Base-by-base conservation (phyloP, 805 yeast species). In the Myxozyma udenii region DNA sequence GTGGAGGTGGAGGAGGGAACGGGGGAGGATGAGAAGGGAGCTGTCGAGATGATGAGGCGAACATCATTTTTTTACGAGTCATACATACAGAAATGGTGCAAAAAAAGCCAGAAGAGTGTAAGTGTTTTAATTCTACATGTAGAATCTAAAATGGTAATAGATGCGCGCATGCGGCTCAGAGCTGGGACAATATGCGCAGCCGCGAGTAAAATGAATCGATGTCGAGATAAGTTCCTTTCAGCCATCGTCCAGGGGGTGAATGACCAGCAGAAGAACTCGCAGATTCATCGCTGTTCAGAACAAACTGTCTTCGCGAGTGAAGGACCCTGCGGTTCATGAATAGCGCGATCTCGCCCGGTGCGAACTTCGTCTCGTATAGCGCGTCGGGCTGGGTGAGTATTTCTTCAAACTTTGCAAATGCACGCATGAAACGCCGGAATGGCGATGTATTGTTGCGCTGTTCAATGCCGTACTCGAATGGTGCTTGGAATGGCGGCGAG, bases 401-500 rank as follows among this genome's bases (percentile, higher is more conserved):
- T 1, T 73, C 72, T 61, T 85, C 93, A 65, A 85, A 85, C n/a
- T 72, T 67, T 19, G 76, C 55, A 64, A 83, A 84, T 46, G 80
- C 81, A 7, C 46, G 28, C 11, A 74, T 68, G 58, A 82, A 78
- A 7, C 74, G 43, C 19, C 51, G 61, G 38, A 70, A 68, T 46
- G 73, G 74, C 22, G 52, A 26, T 21, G 44, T 22, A 32, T 42
- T 23, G 33, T 73, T 75, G 14, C 67, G 71, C 5, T 6, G 4
- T 16, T 70, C 73, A 32, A 74, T 43, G 39, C 32, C 24, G 24
- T 56, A 69, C 57, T 84, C 87, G 51, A 81, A 78, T 0, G 91
- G 91, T 0, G 86, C 91, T 63, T 85, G 95, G 70, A 84, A 85
- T 9, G 90, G 91, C 1, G 95, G 93, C 0, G 91, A 81, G 66